phyloP scores from a whole-genome alignment of 2,329 filamentous ascomycete genomes.

The Tolypocladium guangdongense region DNA sequence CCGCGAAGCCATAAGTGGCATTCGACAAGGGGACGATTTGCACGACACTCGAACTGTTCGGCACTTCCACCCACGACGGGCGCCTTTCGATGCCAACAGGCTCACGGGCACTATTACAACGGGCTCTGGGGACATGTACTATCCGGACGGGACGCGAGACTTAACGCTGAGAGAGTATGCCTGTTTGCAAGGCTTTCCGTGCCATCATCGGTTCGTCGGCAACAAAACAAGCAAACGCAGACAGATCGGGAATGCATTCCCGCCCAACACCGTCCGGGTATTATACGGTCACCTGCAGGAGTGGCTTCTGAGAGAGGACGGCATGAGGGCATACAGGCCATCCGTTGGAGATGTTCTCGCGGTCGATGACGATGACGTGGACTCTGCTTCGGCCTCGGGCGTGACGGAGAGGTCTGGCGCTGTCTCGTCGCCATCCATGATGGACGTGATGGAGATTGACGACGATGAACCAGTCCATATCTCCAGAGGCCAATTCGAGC shows the following conservation, averaged over 20 bases:
- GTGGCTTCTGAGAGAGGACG: slow-evolving; percentile 34
- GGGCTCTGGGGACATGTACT: slow-evolving; percentile 49
- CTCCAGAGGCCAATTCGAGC: not conserved
- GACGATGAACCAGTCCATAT: not conserved
- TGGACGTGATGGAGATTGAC: not conserved
- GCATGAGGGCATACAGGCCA: slow-evolving; percentile 13
- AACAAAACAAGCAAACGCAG: slow-evolving; percentile 32
- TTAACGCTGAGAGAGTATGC: slow-evolving; percentile 61
- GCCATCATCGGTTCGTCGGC: slow-evolving; percentile 43
- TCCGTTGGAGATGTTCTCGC: slow-evolving; percentile 10
- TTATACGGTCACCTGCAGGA: slow-evolving; percentile 37
- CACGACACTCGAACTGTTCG: slow-evolving; percentile 25
- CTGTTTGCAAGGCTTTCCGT: slow-evolving; percentile 58
- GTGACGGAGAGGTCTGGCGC: not conserved
- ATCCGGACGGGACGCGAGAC: slow-evolving; percentile 51
- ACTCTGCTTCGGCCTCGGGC: slow-evolving; percentile 5
- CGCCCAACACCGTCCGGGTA: slow-evolving; percentile 43
- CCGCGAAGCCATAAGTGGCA: slow-evolving; percentile 25
- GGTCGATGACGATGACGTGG: slow-evolving; percentile 14
- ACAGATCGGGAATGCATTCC: slow-evolving; percentile 75
- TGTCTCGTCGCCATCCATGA: not conserved
- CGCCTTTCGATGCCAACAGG: slow-evolving; percentile 33
- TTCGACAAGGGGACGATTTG: slow-evolving; percentile 23
- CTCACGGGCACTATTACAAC: slow-evolving; percentile 54
- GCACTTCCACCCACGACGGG: slow-evolving; percentile 15